Evolutionary conservation across 129 eudicot species (phyloP).

Genomic region (Chrysanthemum lavandulifolium): DNA sequence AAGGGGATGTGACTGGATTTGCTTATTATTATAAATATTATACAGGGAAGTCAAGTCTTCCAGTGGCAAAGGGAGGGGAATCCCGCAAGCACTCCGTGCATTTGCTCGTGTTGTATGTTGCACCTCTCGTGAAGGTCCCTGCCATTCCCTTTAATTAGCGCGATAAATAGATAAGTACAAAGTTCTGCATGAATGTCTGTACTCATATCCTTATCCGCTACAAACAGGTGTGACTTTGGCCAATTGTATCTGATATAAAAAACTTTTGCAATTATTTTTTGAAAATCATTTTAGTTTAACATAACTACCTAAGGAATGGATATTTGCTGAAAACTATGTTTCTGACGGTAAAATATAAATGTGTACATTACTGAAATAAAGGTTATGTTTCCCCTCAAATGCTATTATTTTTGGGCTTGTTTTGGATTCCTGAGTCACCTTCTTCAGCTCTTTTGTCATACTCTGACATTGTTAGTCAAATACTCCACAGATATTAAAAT

Average conservation of each 20-base stretch:
- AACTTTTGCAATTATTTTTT: too few relatives aligned
- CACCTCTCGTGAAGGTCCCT: slow-evolving; percentile 57
- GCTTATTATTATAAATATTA: slow-evolving; percentile 10
- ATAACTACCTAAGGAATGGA: neutral
- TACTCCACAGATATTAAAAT: neutral
- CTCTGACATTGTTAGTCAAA: neutral
- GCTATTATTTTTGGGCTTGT: neutral
- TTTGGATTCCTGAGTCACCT: too few relatives aligned
- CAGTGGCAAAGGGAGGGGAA: slow-evolving; percentile 74
- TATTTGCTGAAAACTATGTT: slow-evolving; percentile 14
- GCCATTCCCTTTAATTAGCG: neutral
- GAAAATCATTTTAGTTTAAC: too few relatives aligned
- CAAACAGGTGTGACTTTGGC: too few relatives aligned
- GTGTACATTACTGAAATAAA: neutral
- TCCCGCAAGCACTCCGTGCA: slow-evolving; percentile 92
- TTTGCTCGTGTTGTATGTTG: slow-evolving; percentile 72
- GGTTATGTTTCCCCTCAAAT: neutral
- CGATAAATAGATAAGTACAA: too few relatives aligned
- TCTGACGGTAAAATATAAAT: neutral
- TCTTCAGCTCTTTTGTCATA: too few relatives aligned
- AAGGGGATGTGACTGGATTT: slow-evolving; percentile 6
- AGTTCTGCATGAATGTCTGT: too few relatives aligned
- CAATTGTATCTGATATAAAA: too few relatives aligned
- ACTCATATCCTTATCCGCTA: too few relatives aligned
- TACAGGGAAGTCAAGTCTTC: slow-evolving; percentile 59